Base-by-base conservation (phyloP, 2,329 filamentous ascomycete species). In the Calycina marina region DNA sequence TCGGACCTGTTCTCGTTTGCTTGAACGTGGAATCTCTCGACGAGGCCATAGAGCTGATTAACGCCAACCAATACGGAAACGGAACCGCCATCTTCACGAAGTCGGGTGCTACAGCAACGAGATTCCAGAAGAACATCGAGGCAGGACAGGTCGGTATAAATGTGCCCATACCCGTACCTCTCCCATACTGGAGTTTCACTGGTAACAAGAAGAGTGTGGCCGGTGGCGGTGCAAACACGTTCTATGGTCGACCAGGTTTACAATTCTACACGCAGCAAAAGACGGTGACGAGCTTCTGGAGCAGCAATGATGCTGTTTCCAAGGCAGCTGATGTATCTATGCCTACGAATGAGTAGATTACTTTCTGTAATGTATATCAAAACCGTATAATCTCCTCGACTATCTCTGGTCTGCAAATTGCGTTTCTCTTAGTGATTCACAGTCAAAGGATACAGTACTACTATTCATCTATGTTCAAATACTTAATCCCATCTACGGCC, bases 211-310 rank as follows among this genome's bases (percentile, higher is more conserved):
- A 80, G 68, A 84, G 76, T 50, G 67, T 96, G 36, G 90, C 90
- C 1, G 90, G 88, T 34, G 86, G 86, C 32, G 88, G 90, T 39
- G 80, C 82, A 22, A 93, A 72, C 61, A 93, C 85, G 11, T 96
- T 98, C 56, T 98, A 98, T 59, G 90, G 90, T 44, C 80, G 82
- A 58, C 83, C 85, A 1, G 90, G 88, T 14, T 60, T 98, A 54
- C 77, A 81, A 53, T 98, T 98, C 55, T 96, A 93, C 59, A 98
- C 90, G 3, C 90, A 96, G 62, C 71, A 81, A 53, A 96, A 98
- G 80, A 98, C 90, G 3, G 90, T 98, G 30, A 98, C 90, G 32
- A 78, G 83, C 44, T 61, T 92, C 54, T 98, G 90, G 90, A 73
- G 74, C 51, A 74, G 70, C 39, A 75, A 86, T 50, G 86, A 94